Evolutionary conservation across 495 filamentous ascomycete genomes (phyloP).

Genomic region (Aspergillus campestris): DNA sequence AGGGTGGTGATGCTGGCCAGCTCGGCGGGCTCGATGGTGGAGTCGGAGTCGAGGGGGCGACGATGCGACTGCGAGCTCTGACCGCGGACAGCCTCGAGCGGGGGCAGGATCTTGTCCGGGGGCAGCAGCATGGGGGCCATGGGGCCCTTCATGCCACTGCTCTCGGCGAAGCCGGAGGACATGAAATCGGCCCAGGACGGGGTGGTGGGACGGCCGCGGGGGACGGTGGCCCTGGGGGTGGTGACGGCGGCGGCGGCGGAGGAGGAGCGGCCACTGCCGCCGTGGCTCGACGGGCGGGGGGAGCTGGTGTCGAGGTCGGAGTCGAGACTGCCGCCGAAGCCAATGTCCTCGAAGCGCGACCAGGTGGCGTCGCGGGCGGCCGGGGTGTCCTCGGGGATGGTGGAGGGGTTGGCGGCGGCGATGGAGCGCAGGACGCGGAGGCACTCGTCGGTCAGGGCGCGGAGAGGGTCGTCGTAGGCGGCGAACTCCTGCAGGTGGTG

Average conservation of each 20-base stretch:
- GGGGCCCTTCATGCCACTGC: conserved; percentile 43
- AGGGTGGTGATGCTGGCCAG: conserved; percentile 81
- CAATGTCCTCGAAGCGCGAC: conserved; percentile 94
- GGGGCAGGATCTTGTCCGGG: conserved; percentile 84
- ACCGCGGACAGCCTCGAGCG: conserved; percentile 60
- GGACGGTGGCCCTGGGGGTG: conserved; percentile 37
- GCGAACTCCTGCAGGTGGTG: conserved; percentile 72
- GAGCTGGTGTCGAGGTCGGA: conserved; percentile 46
- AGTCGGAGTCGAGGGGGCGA: conserved; percentile 53
- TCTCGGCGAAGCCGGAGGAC: conserved; percentile 82
- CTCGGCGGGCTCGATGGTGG: conserved; percentile 78
- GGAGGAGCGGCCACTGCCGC: conserved; percentile 71
- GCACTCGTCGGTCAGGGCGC: conserved; percentile 87
- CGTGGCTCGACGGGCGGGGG: conserved; percentile 38
- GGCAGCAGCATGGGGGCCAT: conserved; percentile 63
- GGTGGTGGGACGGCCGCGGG: conserved; percentile 74
- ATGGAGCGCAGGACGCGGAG: conserved; percentile 81
- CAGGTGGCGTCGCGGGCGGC: conserved; percentile 79
- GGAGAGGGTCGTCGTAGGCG: conserved; percentile 80
- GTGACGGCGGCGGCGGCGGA: conserved; percentile 44
- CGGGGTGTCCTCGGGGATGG: conserved; percentile 56
- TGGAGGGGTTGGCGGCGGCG: conserved; percentile 78
- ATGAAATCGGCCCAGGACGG: conserved; percentile 98
- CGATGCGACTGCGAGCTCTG: conserved; percentile 85
- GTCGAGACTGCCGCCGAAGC: conserved; percentile 73